These are phyloP conservation scores for Colletotrichum sansevieriae DNA, from an alignment of 2,329 filamentous ascomycete genomes.

Conservation along the genomic window DNA sequence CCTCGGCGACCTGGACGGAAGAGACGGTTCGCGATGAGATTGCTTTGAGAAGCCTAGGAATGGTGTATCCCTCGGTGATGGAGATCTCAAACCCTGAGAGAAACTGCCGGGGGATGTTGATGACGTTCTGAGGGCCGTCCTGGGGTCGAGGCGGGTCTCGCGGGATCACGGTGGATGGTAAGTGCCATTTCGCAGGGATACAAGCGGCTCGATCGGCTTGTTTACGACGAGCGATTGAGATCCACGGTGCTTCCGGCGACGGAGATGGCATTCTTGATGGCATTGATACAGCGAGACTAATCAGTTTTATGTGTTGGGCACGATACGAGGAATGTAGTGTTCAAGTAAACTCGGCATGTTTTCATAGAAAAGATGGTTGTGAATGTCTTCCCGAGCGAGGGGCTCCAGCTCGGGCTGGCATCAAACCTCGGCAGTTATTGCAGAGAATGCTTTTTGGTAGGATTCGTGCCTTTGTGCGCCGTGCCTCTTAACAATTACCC, in stretches of 20 bases:
- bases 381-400: background rate
- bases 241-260: slow-evolving; percentile 21
- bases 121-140: slow-evolving; percentile 30
- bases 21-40: slow-evolving; percentile 2
- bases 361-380: no score
- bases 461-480: background rate
- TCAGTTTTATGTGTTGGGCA: background rate
- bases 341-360: background rate
- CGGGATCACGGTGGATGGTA: slow-evolving; percentile 5
- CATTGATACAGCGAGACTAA: rapidly evolving
- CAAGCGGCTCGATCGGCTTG: slow-evolving; percentile 23
- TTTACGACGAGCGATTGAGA: slow-evolving; percentile 25
- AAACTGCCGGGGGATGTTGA: slow-evolving; percentile 18
- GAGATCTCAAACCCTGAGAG: slow-evolving; percentile 22
- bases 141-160: slow-evolving; percentile 15
- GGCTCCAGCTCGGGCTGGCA: background rate
- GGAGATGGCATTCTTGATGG: background rate
- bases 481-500: slow-evolving; percentile 1
- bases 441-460: background rate
- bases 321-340: background rate
- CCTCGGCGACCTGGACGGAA: slow-evolving; percentile 14
- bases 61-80: slow-evolving; percentile 25
- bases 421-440: slow-evolving; percentile 2
- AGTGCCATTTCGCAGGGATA: slow-evolving; percentile 31
- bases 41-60: slow-evolving; percentile 12